Evolutionary conservation across 2,329 filamentous ascomycete genomes (phyloP).

Genomic region (Trichoderma sp.): DNA sequence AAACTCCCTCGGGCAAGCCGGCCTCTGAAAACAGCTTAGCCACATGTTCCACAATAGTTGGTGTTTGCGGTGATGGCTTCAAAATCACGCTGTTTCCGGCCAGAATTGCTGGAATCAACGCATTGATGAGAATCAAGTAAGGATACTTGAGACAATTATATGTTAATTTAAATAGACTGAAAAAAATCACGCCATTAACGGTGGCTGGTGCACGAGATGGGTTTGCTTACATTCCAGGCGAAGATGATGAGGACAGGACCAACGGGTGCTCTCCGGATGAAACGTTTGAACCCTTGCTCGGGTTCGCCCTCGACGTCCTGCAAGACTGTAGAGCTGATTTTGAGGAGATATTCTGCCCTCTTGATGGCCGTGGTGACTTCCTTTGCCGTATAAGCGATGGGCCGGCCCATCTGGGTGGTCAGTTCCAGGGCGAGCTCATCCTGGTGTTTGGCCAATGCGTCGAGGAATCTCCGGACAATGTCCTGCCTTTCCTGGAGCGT

Average conservation of each 20-base stretch:
- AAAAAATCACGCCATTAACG: neutral
- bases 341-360: constrained; percentile 80
- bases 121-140: constrained; percentile 90
- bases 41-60: constrained; percentile 84
- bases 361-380: constrained; percentile 84
- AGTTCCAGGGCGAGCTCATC: constrained; percentile 81
- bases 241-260: constrained; percentile 88
- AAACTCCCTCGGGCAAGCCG: constrained; percentile 76
- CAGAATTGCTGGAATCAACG: constrained; percentile 84
- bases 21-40: constrained; percentile 72
- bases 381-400: constrained; percentile 79
- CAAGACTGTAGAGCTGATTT: constrained; percentile 74
- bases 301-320: constrained; percentile 77
- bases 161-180: neutral
- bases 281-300: constrained; percentile 86
- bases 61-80: constrained; percentile 93
- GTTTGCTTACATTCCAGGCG: constrained; percentile 80
- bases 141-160: constrained; percentile 64
- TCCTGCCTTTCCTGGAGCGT: constrained; percentile 70
- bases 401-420: constrained; percentile 92
- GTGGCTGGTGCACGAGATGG: neutral
- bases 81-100: constrained; percentile 88
- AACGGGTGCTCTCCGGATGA: constrained; percentile 82
- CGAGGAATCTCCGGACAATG: constrained; percentile 77
- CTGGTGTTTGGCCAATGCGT: constrained; percentile 65